Evolutionary conservation across 2,329 filamentous ascomycete genomes (phyloP).

Genomic region (Apiospora saccharicola): DNA sequence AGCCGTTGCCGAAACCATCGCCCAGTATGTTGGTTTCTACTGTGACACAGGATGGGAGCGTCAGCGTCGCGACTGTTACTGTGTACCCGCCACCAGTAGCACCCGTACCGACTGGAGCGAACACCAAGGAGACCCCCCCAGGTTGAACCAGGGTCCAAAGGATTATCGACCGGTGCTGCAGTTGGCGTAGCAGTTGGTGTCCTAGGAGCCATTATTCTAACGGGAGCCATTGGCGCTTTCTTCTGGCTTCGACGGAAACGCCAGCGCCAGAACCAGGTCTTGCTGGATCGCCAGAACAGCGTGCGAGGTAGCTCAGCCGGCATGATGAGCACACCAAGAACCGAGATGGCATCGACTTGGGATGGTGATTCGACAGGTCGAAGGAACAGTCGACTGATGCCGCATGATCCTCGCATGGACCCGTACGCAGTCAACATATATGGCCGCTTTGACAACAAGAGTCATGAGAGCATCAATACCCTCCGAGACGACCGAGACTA

Average conservation of each 20-base stretch:
- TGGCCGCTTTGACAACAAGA: conserved; percentile 60
- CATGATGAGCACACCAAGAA: conserved; percentile 52
- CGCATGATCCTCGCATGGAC: conserved; percentile 69
- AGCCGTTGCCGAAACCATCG: conserved; percentile 36
- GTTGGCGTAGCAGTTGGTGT: conserved; percentile 42
- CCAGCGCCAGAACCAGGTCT: conserved; percentile 50
- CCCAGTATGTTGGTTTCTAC: conserved; percentile 52
- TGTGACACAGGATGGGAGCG: conserved; percentile 60
- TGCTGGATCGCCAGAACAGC: conserved; percentile 54
- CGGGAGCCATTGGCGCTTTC: conserved; percentile 45
- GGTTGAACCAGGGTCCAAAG: conserved; percentile 30
- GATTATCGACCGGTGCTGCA: conserved; percentile 37
- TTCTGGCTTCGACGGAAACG: conserved; percentile 55
- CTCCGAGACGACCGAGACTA: conserved; percentile 72
- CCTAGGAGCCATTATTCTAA: conserved; percentile 36
- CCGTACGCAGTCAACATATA: conserved; percentile 66
- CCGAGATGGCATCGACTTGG: conserved; percentile 52
- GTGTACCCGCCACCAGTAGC: conserved; percentile 49
- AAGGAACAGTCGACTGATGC: conserved; percentile 62
- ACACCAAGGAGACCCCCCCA: conserved; percentile 18
- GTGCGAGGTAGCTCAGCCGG: conserved; percentile 60
- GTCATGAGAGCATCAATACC: conserved; percentile 69
- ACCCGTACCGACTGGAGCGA: conserved; percentile 47
- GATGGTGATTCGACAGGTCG: conserved; percentile 53
- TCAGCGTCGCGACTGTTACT: conserved; percentile 59